A percentile compares a stretch with the other conserved stretches of the same genome.
Conservation (phyloP, 176 grass and related monocot species). For the Oryza coarctata region DNA sequence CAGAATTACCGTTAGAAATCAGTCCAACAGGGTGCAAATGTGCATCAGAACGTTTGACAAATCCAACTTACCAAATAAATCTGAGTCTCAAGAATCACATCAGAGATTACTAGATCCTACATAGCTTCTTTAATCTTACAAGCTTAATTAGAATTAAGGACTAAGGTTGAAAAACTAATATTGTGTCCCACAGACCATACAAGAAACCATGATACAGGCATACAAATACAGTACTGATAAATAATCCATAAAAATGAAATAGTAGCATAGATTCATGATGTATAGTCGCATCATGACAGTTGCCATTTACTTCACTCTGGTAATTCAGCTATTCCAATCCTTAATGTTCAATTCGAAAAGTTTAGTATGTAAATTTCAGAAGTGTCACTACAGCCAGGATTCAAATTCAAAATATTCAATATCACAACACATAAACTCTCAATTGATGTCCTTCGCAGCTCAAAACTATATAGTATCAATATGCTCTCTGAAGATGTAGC, state of each 20-base stretch:
- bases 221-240: background rate
- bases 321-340: background rate
- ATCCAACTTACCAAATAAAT: background rate
- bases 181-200: too few species aligned
- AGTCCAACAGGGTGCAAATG: background rate
- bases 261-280: background rate
- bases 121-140: constrained; percentile 2
- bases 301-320: background rate
- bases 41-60: background rate
- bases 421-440: background rate
- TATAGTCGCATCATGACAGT: background rate
- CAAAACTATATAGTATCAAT: background rate
- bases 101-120: background rate
- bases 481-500: constrained; percentile 1
- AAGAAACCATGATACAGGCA: background rate
- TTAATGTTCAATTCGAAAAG: background rate
- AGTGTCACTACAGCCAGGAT: background rate
- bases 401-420: constrained; percentile 3
- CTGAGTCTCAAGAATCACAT: background rate
- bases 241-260: background rate
- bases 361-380: background rate
- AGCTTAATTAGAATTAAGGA: constrained; percentile 4
- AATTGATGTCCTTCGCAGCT: background rate
- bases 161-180: background rate
- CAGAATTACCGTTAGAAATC: background rate